phyloP scores from a whole-genome alignment of 495 filamentous ascomycete species.

The Opeltia flavorubescens region DNA sequence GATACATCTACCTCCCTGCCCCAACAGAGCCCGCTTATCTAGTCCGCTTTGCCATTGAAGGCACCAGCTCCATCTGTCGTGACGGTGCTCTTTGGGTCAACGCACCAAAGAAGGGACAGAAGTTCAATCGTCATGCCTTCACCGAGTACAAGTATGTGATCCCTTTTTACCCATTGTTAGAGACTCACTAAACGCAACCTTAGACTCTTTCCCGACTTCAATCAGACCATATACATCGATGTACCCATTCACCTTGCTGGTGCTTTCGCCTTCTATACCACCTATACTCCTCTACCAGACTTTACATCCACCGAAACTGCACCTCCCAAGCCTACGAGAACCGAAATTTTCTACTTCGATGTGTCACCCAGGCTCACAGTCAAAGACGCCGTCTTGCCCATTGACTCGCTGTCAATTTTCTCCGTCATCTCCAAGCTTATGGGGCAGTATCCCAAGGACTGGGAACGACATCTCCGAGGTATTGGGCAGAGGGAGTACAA shows the following conservation, averaged over 20 bases:
- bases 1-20: constrained; percentile 82
- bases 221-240: constrained; percentile 75
- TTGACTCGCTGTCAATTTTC: constrained; percentile 79
- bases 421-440: constrained; percentile 98
- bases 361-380: constrained; percentile 73
- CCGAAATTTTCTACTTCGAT: constrained; percentile 76
- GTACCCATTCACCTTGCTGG: constrained; percentile 73
- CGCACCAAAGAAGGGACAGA: constrained; percentile 59
- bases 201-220: constrained; percentile 86
- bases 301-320: constrained; percentile 45
- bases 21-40: constrained; percentile 55
- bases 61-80: constrained; percentile 87
- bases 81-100: constrained; percentile 94
- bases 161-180: background rate
- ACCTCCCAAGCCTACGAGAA: constrained; percentile 44
- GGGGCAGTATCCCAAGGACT: constrained; percentile 76
- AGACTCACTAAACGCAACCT: constrained; percentile 15
- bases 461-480: constrained; percentile 76
- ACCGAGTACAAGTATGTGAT: constrained; percentile 68
- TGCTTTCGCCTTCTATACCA: constrained; percentile 90
- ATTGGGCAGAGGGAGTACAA: constrained; percentile 88
- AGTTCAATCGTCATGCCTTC: constrained; percentile 65
- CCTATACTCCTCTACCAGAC: constrained; percentile 73
- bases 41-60: constrained; percentile 86
- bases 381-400: constrained; percentile 51